phyloP scores from a whole-genome alignment of 768 basidiomycete species.

The Candolleomyces eurysporus region DNA sequence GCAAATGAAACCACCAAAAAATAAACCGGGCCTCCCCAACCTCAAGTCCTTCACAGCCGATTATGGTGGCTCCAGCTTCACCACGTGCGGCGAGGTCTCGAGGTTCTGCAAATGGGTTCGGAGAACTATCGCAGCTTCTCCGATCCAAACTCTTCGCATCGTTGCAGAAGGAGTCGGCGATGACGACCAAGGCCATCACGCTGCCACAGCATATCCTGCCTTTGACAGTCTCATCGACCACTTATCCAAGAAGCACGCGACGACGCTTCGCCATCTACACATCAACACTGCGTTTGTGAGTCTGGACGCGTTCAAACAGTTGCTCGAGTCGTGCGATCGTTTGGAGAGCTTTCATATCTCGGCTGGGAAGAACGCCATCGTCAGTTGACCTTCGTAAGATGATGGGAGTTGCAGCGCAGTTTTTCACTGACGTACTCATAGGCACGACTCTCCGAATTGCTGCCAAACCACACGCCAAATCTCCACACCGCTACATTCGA shows the following conservation, averaged over 20 bases:
- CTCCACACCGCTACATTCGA: slow-evolving; percentile 34
- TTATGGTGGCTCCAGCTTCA: slow-evolving; percentile 14
- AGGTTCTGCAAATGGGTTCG: slow-evolving; percentile 42
- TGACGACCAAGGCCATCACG: not conserved
- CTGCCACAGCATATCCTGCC: not conserved
- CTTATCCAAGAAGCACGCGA: slow-evolving; percentile 29
- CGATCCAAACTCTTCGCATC: slow-evolving; percentile 31
- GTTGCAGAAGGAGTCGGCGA: slow-evolving; percentile 24
- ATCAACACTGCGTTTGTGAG: slow-evolving; percentile 32
- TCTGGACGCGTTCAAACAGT: slow-evolving; percentile 17
- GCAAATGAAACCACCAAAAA: slow-evolving; percentile 40
- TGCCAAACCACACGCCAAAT: slow-evolving; percentile 12
- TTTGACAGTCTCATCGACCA: slow-evolving; percentile 33
- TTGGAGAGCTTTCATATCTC: slow-evolving; percentile 37
- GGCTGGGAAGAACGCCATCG: slow-evolving; percentile 28
- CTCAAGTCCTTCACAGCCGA: slow-evolving; percentile 24
- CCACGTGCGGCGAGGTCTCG: slow-evolving; percentile 21
- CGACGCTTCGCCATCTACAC: slow-evolving; percentile 31
- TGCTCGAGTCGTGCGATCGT: slow-evolving; percentile 28
- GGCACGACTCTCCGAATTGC: slow-evolving; percentile 24
- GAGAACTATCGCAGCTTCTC: slow-evolving; percentile 30
- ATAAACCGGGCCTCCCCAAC: slow-evolving; percentile 16
- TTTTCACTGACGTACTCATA: not conserved
- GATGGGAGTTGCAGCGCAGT: not conserved
- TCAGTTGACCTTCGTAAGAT: slow-evolving; percentile 18